Conservation (phyloP, 441 rosid species). For the Adansonia grandidieri region DNA sequence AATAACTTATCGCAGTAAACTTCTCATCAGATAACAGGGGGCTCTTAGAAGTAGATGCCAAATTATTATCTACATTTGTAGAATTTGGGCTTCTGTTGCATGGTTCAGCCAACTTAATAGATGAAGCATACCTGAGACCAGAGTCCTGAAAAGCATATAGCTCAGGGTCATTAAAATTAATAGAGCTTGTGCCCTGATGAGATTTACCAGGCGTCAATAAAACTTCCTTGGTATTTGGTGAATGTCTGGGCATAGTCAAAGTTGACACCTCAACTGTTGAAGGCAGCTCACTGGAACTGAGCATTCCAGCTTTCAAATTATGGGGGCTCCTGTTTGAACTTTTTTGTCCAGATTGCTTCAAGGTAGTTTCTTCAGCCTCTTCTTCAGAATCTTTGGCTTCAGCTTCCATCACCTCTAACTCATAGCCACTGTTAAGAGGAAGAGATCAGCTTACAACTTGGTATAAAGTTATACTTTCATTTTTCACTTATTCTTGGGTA, state of each 20-base stretch:
- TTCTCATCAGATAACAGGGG: slow-evolving; percentile 39
- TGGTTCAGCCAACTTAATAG: slow-evolving; percentile 29
- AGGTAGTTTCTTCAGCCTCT: slow-evolving; percentile 49
- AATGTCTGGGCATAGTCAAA: slow-evolving; percentile 34
- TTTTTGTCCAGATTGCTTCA: slow-evolving; percentile 40
- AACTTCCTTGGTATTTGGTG: slow-evolving; percentile 34
- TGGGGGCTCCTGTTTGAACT: slow-evolving; percentile 50
- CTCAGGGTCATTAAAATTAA: slow-evolving; percentile 30
- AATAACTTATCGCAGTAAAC: slow-evolving; percentile 44
- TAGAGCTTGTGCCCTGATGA: slow-evolving; percentile 39
- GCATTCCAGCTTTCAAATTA: slow-evolving; percentile 43
- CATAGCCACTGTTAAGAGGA: slow-evolving; percentile 64
- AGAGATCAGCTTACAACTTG: slow-evolving; percentile 2
- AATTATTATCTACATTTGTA: slow-evolving; percentile 29
- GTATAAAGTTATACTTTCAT: background rate
- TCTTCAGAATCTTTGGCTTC: slow-evolving; percentile 96
- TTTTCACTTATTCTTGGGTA: background rate
- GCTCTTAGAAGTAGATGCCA: slow-evolving; percentile 39
- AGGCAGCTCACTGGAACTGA: slow-evolving; percentile 37
- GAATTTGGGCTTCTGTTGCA: slow-evolving; percentile 46
- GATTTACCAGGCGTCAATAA: slow-evolving; percentile 41
- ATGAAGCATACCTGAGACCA: slow-evolving; percentile 34
- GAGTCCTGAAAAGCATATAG: slow-evolving; percentile 33
- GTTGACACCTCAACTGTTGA: slow-evolving; percentile 35
- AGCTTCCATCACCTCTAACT: slow-evolving; percentile 80